Conservation (phyloP, 768 basidiomycete genomes). For the Sporobolomyces phaffii region DNA sequence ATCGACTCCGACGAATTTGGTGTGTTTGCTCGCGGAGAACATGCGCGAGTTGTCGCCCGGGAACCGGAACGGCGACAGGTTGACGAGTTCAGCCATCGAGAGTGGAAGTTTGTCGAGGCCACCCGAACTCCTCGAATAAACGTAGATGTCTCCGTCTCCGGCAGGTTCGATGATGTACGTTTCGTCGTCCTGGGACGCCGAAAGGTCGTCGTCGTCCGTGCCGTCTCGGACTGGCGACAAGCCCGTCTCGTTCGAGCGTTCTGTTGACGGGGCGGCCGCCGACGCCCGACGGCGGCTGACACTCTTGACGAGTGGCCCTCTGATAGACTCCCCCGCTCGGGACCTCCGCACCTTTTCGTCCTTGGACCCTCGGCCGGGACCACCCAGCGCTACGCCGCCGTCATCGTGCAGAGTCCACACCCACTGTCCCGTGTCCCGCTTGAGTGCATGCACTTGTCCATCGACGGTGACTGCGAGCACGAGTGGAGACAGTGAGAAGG, state of each 20-base stretch:
- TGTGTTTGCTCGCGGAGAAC: slow-evolving; percentile 88
- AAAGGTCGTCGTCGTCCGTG: slow-evolving; percentile 10
- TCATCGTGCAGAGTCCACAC: slow-evolving; percentile 77
- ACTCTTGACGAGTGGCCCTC: slow-evolving; percentile 35
- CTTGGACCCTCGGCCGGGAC: slow-evolving; percentile 13
- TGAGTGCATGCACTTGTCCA: slow-evolving; percentile 88
- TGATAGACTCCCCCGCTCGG: slow-evolving; percentile 27
- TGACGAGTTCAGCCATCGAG: slow-evolving; percentile 86
- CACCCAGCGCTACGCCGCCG: slow-evolving; percentile 39
- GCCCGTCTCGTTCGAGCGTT: slow-evolving; percentile 42
- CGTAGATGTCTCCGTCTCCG: slow-evolving; percentile 77
- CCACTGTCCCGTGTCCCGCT: slow-evolving; percentile 70
- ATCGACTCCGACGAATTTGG: slow-evolving; percentile 56
- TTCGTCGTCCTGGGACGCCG: slow-evolving; percentile 51
- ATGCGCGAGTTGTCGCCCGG: slow-evolving; percentile 60
- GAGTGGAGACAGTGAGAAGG: slow-evolving; percentile 67
- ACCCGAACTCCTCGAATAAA: slow-evolving; percentile 54
- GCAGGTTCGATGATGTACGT: slow-evolving; percentile 92
- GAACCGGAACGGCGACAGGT: slow-evolving; percentile 77
- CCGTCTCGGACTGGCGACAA: slow-evolving; percentile 47
- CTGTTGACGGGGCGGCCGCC: slow-evolving; percentile 45
- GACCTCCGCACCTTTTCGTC: slow-evolving; percentile 38
- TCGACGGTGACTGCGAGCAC: slow-evolving; percentile 89
- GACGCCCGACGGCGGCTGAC: slow-evolving; percentile 40
- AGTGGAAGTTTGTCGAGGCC: slow-evolving; percentile 76